phyloP scores from a whole-genome alignment of 2,329 filamentous ascomycete species.

The Ceratocystis diversiconidia region DNA sequence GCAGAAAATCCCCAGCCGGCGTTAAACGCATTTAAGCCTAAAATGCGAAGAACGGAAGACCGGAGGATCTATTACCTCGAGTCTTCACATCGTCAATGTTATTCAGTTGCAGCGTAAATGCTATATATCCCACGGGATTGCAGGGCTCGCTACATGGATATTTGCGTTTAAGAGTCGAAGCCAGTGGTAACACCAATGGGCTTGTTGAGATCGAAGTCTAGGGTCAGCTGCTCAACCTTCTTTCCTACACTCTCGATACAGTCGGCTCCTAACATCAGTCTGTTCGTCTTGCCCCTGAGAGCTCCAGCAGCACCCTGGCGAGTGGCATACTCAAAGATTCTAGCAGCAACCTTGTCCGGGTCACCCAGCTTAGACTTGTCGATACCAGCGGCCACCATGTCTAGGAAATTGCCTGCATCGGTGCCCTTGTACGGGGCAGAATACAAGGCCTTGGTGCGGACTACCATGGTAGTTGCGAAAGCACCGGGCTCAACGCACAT shows the following conservation, averaged over 20 bases:
- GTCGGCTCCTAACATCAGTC: conserved; percentile 28
- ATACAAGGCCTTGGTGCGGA: conserved; percentile 18
- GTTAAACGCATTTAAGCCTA: too few relatives aligned
- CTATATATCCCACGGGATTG: too few relatives aligned
- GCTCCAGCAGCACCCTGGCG: conserved; percentile 21
- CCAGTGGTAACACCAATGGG: neutral
- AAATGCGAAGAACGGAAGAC: too few relatives aligned
- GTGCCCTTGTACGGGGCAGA: conserved; percentile 24
- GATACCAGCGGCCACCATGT: conserved; percentile 21
- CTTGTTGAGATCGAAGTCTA: conserved; percentile 4
- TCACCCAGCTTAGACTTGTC: conserved; percentile 29
- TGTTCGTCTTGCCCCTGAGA: conserved; percentile 24
- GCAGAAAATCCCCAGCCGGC: too few relatives aligned
- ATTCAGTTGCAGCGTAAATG: too few relatives aligned
- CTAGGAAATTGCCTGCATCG: conserved; percentile 21
- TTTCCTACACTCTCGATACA: conserved; percentile 22
- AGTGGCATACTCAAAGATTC: conserved; percentile 28
- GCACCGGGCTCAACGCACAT: conserved; percentile 36
- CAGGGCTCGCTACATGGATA: too few relatives aligned
- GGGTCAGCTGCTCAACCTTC: conserved; percentile 21
- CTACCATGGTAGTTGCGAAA: conserved; percentile 37
- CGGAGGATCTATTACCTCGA: too few relatives aligned
- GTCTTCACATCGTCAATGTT: too few relatives aligned
- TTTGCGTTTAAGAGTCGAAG: neutral
- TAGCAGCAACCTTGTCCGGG: conserved; percentile 26